Conservation (phyloP, 768 basidiomycete species). For the Kwoniella sp. region DNA sequence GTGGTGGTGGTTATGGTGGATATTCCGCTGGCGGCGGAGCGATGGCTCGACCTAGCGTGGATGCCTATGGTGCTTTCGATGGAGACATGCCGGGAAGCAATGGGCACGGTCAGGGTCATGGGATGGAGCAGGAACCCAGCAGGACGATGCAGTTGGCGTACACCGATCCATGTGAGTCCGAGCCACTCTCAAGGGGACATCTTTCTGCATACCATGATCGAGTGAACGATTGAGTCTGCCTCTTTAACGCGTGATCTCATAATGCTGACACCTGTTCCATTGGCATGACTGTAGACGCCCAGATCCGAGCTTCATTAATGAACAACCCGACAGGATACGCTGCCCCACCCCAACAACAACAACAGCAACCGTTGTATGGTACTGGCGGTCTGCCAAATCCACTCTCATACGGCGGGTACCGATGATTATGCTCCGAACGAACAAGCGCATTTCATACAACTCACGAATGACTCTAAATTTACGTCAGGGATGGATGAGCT, state of each 20-base stretch:
- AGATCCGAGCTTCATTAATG: slow-evolving; percentile 40
- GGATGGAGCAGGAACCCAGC: slow-evolving; percentile 66
- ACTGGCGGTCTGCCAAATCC: slow-evolving; percentile 35
- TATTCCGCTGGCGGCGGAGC: slow-evolving; percentile 5
- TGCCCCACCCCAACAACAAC: slow-evolving; percentile 7
- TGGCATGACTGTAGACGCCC: slow-evolving; percentile 28
- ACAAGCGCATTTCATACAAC: too few relatives aligned
- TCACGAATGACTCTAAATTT: too few relatives aligned
- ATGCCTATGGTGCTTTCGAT: slow-evolving; percentile 86
- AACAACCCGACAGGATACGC: slow-evolving; percentile 18
- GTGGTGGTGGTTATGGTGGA: not conserved
- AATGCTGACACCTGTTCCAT: slow-evolving; percentile 3
- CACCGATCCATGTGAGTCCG: slow-evolving; percentile 48
- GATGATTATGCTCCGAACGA: slow-evolving; percentile 16
- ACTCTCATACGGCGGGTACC: slow-evolving; percentile 36
- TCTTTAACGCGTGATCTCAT: too few relatives aligned
- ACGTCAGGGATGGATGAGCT: too few relatives aligned
- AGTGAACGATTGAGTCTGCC: too few relatives aligned
- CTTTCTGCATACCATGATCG: too few relatives aligned
- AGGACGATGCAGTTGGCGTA: slow-evolving; percentile 80
- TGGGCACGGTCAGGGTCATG: too few relatives aligned
- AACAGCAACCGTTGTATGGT: slow-evolving; percentile 14
- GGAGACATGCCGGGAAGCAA: slow-evolving; percentile 82
- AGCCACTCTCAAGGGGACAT: too few relatives aligned
- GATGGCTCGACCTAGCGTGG: slow-evolving; percentile 63